Evolutionary conservation across 2,329 filamentous ascomycete species (phyloP), one percentile per base, ranked within the genome.

Genomic region (Calonectria hongkongensis): DNA sequence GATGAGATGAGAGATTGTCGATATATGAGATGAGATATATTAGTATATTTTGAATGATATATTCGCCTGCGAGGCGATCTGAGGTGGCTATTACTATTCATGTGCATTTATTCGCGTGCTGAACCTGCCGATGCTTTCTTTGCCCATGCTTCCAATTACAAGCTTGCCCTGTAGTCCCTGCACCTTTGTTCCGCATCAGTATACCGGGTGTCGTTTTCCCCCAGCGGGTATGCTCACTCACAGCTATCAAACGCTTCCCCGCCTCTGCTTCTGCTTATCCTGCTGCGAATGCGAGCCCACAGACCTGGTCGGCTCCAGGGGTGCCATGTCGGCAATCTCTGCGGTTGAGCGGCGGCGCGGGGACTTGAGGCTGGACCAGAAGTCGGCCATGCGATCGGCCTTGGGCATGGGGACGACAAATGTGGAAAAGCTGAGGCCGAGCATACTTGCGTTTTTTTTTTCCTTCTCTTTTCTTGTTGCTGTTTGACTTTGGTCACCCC

Each of bases 391-490:
- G 39, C 58, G 60, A 2, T 69, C 66, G 16, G 58, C 45, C 41
- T 18, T 66, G 16, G 74, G 75, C 33, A 78, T 58, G 45, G 78
- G 77, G 56, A 75, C 73, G 48, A 73, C 56, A 16, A 79, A 79
- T 16, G 73, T 45, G 10, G 70, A 48, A 25, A 78, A 73, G 8
- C 64, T 72, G 8, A 80, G 18, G 4, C 77, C 77, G 54, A 80
- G 68, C 79, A 80, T 80, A 13, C 18, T 75, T n/a, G 39, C 9
- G 30, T 25, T 36, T 5, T 45, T 5, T 33, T 41, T 15, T 27
- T 28, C 30, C 12, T 66, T 33, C 41, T 28, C 2, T 51, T 16
- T 54, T 27, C 10, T 45, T 12, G 43, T 33, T 28, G 41, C 27
- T 9, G 50, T 16, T 28, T 45, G 43, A 3, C 33, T 36, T 36